A percentile compares a stretch with the other conserved stretches of the same genome.
phyloP scores from a whole-genome alignment of 2,329 filamentous ascomycete genomes.

The Claviceps arundinis region DNA sequence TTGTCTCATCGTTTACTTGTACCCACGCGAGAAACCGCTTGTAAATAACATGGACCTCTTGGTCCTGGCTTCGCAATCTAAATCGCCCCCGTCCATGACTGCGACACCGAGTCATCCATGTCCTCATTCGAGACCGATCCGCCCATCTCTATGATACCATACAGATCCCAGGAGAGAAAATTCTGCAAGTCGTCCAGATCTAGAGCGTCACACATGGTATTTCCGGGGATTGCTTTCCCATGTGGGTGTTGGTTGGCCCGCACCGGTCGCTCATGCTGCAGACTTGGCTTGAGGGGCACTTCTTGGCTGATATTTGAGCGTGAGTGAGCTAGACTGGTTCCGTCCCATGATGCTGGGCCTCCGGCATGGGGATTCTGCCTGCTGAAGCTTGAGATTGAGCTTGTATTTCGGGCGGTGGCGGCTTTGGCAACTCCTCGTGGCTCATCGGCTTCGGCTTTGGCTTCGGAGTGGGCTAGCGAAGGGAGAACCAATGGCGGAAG shows the following conservation, averaged over 20 bases:
- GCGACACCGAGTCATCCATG: constrained; percentile 20
- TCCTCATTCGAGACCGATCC: constrained; percentile 22
- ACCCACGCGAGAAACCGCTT: no score
- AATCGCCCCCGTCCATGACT: constrained; percentile 15
- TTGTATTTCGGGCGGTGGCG: no score
- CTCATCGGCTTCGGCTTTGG: background rate
- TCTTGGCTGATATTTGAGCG: constrained; percentile 14
- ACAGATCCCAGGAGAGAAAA: constrained; percentile 27
- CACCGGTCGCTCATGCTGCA: constrained; percentile 25
- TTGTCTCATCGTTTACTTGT: no score
- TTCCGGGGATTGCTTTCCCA: constrained; percentile 9
- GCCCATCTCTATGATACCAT: constrained; percentile 27
- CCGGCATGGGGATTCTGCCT: constrained; percentile 11
- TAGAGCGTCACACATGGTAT: constrained; percentile 21
- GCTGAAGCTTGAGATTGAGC: constrained; percentile 9
- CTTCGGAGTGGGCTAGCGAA: constrained; percentile 10
- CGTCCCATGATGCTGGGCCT: constrained; percentile 14
- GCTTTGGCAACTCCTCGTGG: no score
- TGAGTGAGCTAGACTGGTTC: constrained; percentile 13
- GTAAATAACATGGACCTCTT: background rate
- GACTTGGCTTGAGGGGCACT: constrained; percentile 16
- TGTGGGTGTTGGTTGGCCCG: constrained; percentile 7
- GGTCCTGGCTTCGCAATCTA: background rate
- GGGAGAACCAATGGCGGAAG: constrained; percentile 13
- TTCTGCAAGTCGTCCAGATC: constrained; percentile 26